Evolutionary conservation across 495 filamentous ascomycete genomes (phyloP).

Genomic region (Usnea hakonensis): DNA sequence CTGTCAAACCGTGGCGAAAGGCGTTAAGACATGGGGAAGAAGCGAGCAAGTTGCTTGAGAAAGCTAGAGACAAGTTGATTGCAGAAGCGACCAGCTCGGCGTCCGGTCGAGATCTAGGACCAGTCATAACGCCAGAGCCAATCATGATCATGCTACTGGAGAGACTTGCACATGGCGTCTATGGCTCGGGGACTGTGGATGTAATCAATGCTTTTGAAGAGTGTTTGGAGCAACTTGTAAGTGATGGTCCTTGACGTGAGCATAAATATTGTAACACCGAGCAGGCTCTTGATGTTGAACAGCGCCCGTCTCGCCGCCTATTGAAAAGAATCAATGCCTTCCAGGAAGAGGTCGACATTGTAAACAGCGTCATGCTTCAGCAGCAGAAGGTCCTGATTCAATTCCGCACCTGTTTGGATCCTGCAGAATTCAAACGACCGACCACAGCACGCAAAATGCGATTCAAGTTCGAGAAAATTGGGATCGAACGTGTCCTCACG

Average conservation of each 20-base stretch:
- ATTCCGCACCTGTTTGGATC: conserved; percentile 8
- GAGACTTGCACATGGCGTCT: conserved; percentile 10
- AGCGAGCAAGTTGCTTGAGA: conserved; percentile 2
- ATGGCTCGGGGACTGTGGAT: conserved; percentile 4
- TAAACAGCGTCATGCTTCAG: conserved; percentile 7
- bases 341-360: conserved; percentile 13
- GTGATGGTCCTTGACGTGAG: no score
- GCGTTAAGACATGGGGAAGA: background rate
- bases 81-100: conserved; percentile 13
- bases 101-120: conserved; percentile 5
- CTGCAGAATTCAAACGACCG: conserved; percentile 6
- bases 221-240: conserved; percentile 15
- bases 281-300: no score
- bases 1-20: background rate
- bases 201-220: conserved; percentile 12
- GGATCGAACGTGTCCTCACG: conserved; percentile 11
- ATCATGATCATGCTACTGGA: conserved; percentile 9
- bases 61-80: conserved; percentile 14
- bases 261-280: background rate
- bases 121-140: conserved; percentile 18
- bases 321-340: conserved; percentile 14
- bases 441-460: conserved; percentile 11
- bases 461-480: conserved; percentile 13
- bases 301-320: no score
- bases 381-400: conserved; percentile 6